Base-by-base conservation (phyloP, 2,329 filamentous ascomycete species). In the Claviceps purpurea region DNA sequence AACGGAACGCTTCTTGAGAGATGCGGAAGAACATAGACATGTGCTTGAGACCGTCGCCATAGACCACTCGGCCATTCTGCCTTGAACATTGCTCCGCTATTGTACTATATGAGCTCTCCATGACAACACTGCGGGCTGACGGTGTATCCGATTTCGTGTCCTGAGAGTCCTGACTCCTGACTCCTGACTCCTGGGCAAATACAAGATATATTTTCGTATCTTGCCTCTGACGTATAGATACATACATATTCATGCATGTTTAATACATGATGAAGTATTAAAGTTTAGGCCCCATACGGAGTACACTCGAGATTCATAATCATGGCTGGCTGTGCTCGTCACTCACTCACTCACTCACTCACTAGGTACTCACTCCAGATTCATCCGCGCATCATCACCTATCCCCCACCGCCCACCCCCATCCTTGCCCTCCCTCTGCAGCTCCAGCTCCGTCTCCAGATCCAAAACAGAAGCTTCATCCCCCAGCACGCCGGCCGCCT, bases 361-460 rank as follows among this genome's bases (percentile, higher is more conserved):
- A 22, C 22, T 22, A 4, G 22, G 22, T 22, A 8, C 11, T 60
- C 65, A 91, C 66, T 91, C 88, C 58, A 95, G 70, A 37, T 82
- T 85, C 85, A 95, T 93, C 61, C 84, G 76, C 24, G 85, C 81
- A 62, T 95, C 89, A 64, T 95, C 89, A 1, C 87, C 86, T 49
- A 94, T 77, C 0, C 87, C 87, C 82, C 89, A 89, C 60, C 80
- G 78, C 3, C 68, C 77, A 58, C 68, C 77, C 58, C 71, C 82
- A 58, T 77, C 80, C 61, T 69, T 71, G 57, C 73, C 67, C 56
- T 74, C 63, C 57, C 74, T 72, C 65, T 81, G 71, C 60, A 79
- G 68, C 65, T 77, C 70, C 47, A 79, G 62, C 52, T 76, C 73
- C 4, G 77, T 63, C 51, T 71, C 68, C 26, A 72, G 60, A 26